phyloP scores from a whole-genome alignment of 345 rosid species.

The Camelina hispida region DNA sequence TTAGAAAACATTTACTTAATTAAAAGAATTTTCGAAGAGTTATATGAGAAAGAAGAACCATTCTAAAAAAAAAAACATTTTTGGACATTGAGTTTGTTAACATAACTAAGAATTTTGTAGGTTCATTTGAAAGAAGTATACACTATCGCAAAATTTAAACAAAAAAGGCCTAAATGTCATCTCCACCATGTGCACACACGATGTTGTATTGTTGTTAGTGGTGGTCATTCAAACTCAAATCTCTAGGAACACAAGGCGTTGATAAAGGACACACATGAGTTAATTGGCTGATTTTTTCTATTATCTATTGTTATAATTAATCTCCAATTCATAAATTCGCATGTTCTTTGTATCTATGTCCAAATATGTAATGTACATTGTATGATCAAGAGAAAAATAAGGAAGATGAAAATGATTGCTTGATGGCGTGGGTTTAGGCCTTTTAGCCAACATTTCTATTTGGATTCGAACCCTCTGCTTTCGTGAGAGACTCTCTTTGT shows the following conservation, averaged over 20 bases:
- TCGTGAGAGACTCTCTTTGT: neutral
- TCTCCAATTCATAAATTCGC: neutral
- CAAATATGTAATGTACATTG: conserved; percentile 2
- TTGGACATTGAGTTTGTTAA: neutral
- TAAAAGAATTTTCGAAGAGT: neutral
- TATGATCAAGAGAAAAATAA: neutral
- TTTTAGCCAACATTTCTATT: neutral
- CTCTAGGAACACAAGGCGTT: neutral
- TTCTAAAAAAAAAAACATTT: neutral
- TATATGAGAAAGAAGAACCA: neutral
- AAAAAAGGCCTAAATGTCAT: no score
- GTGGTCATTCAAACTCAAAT: conserved; percentile 1
- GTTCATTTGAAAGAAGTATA: no score
- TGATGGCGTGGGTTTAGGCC: neutral
- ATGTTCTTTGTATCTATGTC: conserved; percentile 2
- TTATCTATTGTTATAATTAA: neutral
- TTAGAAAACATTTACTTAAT: neutral
- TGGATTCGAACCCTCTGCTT: neutral
- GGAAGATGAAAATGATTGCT: neutral
- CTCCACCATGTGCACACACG: conserved; percentile 24
- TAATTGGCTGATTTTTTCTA: neutral
- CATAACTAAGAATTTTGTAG: no score
- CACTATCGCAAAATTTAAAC: no score
- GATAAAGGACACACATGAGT: neutral
- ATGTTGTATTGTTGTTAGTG: conserved; percentile 9